phyloP scores from a whole-genome alignment of 768 basidiomycete genomes.

The Lactifluus pinguis region DNA sequence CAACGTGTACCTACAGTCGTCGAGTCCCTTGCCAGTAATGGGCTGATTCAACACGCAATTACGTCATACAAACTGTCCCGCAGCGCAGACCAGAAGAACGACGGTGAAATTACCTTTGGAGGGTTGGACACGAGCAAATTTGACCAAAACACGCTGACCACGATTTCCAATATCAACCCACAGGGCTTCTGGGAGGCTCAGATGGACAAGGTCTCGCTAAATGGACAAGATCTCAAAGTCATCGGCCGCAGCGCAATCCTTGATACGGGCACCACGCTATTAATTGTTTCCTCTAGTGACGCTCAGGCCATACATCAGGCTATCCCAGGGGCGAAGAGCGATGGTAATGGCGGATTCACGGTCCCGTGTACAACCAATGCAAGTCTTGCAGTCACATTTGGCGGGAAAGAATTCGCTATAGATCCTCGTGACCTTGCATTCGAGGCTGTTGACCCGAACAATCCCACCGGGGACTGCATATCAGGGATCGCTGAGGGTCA shows the following conservation, averaged over 20 bases:
- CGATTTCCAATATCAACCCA: conserved; percentile 51
- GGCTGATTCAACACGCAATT: conserved; percentile 53
- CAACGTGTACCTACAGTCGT: conserved; percentile 59
- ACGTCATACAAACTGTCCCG: conserved; percentile 77
- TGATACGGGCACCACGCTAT: conserved; percentile 41
- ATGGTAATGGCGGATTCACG: conserved; percentile 43
- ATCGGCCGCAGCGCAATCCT: conserved; percentile 59
- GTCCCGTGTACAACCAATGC: conserved; percentile 57
- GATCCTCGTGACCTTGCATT: conserved; percentile 59
- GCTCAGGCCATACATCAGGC: conserved; percentile 44
- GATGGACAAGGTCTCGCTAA: conserved; percentile 47
- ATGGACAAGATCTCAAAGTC: conserved; percentile 45
- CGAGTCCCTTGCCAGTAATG: conserved; percentile 52
- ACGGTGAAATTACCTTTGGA: conserved; percentile 79
- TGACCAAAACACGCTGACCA: conserved; percentile 45
- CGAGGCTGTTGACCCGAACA: conserved; percentile 40
- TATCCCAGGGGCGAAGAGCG: conserved; percentile 47
- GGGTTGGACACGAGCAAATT: conserved; percentile 64
- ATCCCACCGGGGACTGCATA: conserved; percentile 51
- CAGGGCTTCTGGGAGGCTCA: conserved; percentile 76
- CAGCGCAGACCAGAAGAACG: conserved; percentile 54
- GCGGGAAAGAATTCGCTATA: conserved; percentile 50
- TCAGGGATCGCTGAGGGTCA: conserved; percentile 61
- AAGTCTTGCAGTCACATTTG: conserved; percentile 47
- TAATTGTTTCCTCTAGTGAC: conserved; percentile 36